Evolutionary conservation across 208 protist genomes (phyloP).

Genomic region (Acanthamoeba polyphaga): DNA sequence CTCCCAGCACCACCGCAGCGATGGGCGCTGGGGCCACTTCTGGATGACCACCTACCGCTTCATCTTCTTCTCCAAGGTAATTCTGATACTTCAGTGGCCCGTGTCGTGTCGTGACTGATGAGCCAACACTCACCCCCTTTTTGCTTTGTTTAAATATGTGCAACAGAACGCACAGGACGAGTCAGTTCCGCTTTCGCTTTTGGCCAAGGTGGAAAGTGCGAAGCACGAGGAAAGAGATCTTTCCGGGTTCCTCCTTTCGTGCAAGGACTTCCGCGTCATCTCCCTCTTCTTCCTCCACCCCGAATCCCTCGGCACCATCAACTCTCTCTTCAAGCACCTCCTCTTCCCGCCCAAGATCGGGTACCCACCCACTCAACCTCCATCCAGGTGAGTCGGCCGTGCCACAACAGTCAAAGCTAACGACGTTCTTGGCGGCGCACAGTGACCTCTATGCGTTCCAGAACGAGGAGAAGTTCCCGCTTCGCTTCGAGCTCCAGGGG

Average conservation of each 20-base stretch:
- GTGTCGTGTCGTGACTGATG: too few species aligned
- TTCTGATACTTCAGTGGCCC: neutral
- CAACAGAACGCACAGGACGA: neutral
- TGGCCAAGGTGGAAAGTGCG: neutral
- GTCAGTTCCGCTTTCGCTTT: neutral
- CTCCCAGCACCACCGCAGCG: neutral
- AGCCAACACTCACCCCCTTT: too few species aligned
- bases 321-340: constrained; percentile 11
- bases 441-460: constrained; percentile 68
- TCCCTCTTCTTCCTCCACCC: constrained; percentile 34
- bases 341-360: constrained; percentile 27
- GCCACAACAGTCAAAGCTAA: neutral
- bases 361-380: neutral
- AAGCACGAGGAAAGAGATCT: constrained; percentile 48
- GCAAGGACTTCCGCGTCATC: constrained; percentile 48
- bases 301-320: neutral
- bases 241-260: neutral
- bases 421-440: neutral
- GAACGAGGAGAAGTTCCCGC: constrained; percentile 18
- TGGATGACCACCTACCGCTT: constrained; percentile 43
- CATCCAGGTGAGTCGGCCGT: neutral
- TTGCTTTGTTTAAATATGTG: neutral
- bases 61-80: neutral
- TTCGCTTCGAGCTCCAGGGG: constrained; percentile 39
- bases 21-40: neutral